phyloP scores from a whole-genome alignment of 768 basidiomycete species.

The Calocybe cyanea region DNA sequence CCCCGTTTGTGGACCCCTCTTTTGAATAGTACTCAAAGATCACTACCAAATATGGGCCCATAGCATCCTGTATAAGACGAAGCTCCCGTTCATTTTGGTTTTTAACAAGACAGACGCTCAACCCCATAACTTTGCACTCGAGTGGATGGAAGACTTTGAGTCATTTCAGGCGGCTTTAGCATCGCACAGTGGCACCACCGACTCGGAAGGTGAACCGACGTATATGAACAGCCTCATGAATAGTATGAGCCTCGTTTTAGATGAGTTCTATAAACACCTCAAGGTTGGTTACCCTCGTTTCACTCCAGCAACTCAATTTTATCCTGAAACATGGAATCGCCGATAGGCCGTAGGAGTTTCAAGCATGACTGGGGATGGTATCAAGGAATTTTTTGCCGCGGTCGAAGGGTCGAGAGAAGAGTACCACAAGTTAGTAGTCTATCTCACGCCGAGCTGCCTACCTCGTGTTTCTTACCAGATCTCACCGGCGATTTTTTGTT shows the following conservation, averaged over 20 bases:
- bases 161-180: slow-evolving; percentile 87
- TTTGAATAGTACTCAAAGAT: not conserved
- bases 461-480: not conserved
- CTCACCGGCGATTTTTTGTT: slow-evolving; percentile 2
- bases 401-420: slow-evolving; percentile 85
- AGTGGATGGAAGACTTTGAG: slow-evolving; percentile 99
- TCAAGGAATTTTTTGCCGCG: slow-evolving; percentile 87
- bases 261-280: slow-evolving; percentile 97
- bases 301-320: not conserved
- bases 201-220: slow-evolving; percentile 86
- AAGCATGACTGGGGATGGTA: slow-evolving; percentile 92
- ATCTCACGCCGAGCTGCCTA: too few species aligned
- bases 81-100: slow-evolving; percentile 93
- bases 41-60: not conserved
- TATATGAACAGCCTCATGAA: slow-evolving; percentile 99
- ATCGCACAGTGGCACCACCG: slow-evolving; percentile 59
- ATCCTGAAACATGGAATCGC: slow-evolving; percentile 1
- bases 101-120: slow-evolving; percentile 98
- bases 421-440: slow-evolving; percentile 71
- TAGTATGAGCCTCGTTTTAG: slow-evolving; percentile 95
- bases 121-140: slow-evolving; percentile 85
- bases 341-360: slow-evolving; percentile 92
- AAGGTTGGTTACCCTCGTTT: slow-evolving; percentile 49
- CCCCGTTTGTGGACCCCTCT: not conserved
- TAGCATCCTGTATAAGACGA: slow-evolving; percentile 97